Evolutionary conservation across 768 basidiomycete genomes (phyloP), one percentile per base, ranked within the genome.

Genomic region (Vararia minispora): DNA sequence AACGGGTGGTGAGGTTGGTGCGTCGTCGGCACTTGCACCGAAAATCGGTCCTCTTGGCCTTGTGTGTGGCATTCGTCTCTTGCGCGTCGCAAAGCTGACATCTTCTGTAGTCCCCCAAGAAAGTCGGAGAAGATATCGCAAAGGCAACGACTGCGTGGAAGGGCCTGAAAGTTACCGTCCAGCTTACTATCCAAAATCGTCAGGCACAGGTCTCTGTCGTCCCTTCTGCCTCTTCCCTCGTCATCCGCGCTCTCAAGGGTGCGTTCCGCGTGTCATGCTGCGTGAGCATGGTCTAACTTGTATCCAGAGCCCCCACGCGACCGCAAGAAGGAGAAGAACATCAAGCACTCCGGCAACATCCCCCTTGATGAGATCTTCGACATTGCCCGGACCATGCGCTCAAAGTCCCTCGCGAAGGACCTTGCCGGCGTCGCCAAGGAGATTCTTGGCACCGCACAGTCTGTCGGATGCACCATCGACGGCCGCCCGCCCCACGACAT

Each of bases 301-400:
- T 7, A 23, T 33, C 20, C 59, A 94, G 94, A 98, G 72, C 91
- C 95, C 48, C 90, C 91, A 52, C 89, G 95, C 56, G 95, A 99
- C 69, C 83, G 95, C 49, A 99, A 99, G 68, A 99, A 99, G 79
- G 94, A 99, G 76, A 99, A 99, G 75, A 99, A 98, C 75, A 95
- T 99, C 71, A 97, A 97, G 65, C 95, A 98, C 74, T 64, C 65
- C 46, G 95, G 95, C 44, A 98, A 97, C 70, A 73, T 99, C 49
- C 56, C 90, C 40, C 71, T 97, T 40, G 90, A 94, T 55, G 89
- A 95, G 61, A 90, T 99, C 56, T 63, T 86, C 58, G 82, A 90
- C 49, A 92, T 97, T 61, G 92, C 94, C 49, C 85, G 95, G 61
- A 94, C 79, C 47, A 94, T 99, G 91, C 82, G 74, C 64, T 66